Conservation (phyloP, 768 basidiomycete genomes). For the Austroboletus eburneus region DNA sequence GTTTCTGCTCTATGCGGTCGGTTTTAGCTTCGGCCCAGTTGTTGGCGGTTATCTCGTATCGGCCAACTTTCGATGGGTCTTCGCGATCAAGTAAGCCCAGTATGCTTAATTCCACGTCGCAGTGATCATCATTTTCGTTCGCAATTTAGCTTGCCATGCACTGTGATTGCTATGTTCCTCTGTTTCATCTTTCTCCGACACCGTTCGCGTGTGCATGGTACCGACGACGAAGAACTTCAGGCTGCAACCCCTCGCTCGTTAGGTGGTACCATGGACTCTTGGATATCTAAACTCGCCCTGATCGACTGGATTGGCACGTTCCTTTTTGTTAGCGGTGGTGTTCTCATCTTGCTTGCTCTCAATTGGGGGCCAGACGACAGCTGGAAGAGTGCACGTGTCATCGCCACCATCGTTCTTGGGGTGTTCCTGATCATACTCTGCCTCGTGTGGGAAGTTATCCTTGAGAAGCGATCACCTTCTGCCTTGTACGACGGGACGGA, state of each 20-base stretch:
- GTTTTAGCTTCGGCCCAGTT: slow-evolving; percentile 42
- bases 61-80: slow-evolving; percentile 49
- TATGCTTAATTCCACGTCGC: too few species aligned
- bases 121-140: background rate
- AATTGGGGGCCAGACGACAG: slow-evolving; percentile 45
- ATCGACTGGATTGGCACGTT: slow-evolving; percentile 47
- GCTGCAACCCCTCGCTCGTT: background rate
- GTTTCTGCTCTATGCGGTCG: slow-evolving; percentile 42
- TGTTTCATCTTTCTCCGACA: slow-evolving; percentile 40
- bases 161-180: slow-evolving; percentile 34
- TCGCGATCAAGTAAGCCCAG: slow-evolving; percentile 46
- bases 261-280: slow-evolving; percentile 6
- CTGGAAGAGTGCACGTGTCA: slow-evolving; percentile 43
- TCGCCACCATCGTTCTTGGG: slow-evolving; percentile 45
- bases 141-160: slow-evolving; percentile 39
- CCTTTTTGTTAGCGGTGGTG: slow-evolving; percentile 41
- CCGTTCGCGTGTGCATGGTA: slow-evolving; percentile 16
- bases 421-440: slow-evolving; percentile 37
- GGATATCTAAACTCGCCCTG: slow-evolving; percentile 28
- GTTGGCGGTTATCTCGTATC: slow-evolving; percentile 38
- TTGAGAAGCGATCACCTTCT: slow-evolving; percentile 25
- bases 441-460: slow-evolving; percentile 41
- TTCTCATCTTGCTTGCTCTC: slow-evolving; percentile 46
- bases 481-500: background rate
- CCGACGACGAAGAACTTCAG: slow-evolving; percentile 10